These are phyloP conservation scores for Allium fistulosum DNA, from an alignment of 106 monocot species.

Conservation along the genomic window DNA sequence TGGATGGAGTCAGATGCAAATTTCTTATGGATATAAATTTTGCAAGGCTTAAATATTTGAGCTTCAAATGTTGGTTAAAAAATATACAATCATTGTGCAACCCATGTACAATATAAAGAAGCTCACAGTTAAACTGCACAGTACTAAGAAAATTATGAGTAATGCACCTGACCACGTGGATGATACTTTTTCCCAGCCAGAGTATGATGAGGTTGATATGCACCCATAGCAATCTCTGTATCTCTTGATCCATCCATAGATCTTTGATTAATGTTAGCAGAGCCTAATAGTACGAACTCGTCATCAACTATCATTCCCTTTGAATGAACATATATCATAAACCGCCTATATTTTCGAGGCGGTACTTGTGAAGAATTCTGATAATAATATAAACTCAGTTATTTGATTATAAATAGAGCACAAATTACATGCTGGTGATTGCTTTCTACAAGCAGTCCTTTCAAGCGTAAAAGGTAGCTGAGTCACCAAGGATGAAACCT, in stretches of 20 bases:
- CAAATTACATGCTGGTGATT: too few species aligned
- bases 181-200: neutral
- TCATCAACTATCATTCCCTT: slow-evolving; percentile 18
- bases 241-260: slow-evolving; percentile 14
- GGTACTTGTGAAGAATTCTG: neutral
- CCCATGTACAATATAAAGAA: too few species aligned
- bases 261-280: slow-evolving; percentile 69
- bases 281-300: slow-evolving; percentile 16
- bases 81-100: too few species aligned
- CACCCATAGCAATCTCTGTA: slow-evolving; percentile 15
- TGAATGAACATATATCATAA: slow-evolving; percentile 16
- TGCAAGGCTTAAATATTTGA: too few species aligned
- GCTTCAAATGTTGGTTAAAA: too few species aligned
- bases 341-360: slow-evolving; percentile 6
- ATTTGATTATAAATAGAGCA: too few species aligned
- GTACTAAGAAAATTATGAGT: neutral
- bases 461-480: too few species aligned
- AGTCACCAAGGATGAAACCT: too few species aligned
- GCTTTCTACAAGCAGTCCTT: too few species aligned
- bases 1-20: too few species aligned
- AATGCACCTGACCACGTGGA: slow-evolving; percentile 9
- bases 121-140: neutral
- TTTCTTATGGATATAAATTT: too few species aligned
- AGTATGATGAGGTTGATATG: slow-evolving; percentile 14
- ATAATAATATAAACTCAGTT: too few species aligned